Base-by-base conservation (phyloP, 176 grass and related monocot species). In the Lolium perenne region DNA sequence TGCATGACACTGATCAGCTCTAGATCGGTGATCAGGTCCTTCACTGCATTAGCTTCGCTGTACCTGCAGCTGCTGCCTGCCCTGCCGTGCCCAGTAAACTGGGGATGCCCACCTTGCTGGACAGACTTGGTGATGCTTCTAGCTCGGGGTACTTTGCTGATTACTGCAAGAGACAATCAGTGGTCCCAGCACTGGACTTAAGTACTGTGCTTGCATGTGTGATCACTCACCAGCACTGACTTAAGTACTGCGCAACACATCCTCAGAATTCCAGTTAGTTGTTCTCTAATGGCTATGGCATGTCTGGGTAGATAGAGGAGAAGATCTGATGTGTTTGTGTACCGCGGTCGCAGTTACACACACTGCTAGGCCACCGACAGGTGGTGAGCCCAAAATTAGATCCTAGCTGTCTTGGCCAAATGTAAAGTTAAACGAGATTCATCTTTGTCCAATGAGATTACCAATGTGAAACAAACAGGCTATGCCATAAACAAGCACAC, bases 231-330 rank as follows among this genome's bases (percentile, higher is more conserved):
- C 23, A 86, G 11, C 10, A 69, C 26, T 29, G 50, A 63, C 72
- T 35, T 35, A 35, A 35, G 32, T 35, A 35, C 32, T 35, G 32
- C 32, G 32, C 32, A 35, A 35, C 55, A 29, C 26, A 45, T 45
- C 63, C 10, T 78, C 45, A 78, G 88, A 64, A 78, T 82, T 86
- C 73, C 72, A 82, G 79, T 72, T 45, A 35, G 79, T 63, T 55
- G 29, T 12, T 72, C 45, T 82, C 13, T 35, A 22, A 45, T 47
- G 11, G 4, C 7, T 50, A 66, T 62, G 71, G 26, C 84, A 10
- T 82, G 84, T 60, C 32, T 22, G 25, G 26, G 7, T 29, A 47
- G 8, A 47, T 8, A 85, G 18, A 51, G 20, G n/a, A 45, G 6
- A 13, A 40, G 38, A 4, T 60, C 32, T 35, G 32, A 38, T 61